Conservation (phyloP, 164 flowering plant species). For the Buxus sempervirens region DNA sequence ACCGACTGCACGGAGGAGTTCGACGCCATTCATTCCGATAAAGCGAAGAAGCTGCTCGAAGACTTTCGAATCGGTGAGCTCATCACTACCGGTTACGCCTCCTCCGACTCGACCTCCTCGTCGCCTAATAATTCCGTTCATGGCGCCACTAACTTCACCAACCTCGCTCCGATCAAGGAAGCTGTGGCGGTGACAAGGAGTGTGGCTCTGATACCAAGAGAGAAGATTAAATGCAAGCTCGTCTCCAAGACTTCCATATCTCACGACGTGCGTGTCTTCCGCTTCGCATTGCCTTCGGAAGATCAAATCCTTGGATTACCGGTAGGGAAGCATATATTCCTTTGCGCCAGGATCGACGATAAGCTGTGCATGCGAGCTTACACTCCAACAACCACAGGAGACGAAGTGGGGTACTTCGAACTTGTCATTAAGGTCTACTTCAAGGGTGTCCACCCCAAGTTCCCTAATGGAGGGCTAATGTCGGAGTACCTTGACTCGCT, state of each 20-base stretch:
- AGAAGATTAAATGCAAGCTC: constrained; percentile 70
- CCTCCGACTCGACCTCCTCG: constrained; percentile 55
- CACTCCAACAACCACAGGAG: constrained; percentile 68
- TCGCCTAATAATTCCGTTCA: constrained; percentile 72
- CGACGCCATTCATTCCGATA: constrained; percentile 93
- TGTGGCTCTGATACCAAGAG: constrained; percentile 55
- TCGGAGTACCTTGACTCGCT: constrained; percentile 76
- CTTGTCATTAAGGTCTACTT: constrained; percentile 77
- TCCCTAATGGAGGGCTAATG: constrained; percentile 87
- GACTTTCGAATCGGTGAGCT: constrained; percentile 73
- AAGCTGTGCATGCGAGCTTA: constrained; percentile 90
- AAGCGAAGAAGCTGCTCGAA: constrained; percentile 78
- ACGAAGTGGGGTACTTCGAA: constrained; percentile 75
- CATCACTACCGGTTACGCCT: constrained; percentile 52
- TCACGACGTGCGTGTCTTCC: constrained; percentile 65
- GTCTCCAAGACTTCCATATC: constrained; percentile 52
- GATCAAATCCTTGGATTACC: constrained; percentile 80
- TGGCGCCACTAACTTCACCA: constrained; percentile 37
- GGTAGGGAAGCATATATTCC: constrained; percentile 83
- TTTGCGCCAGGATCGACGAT: constrained; percentile 60
- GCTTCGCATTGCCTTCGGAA: constrained; percentile 63
- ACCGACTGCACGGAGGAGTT: constrained; percentile 96
- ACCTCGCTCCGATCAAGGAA: constrained; percentile 60
- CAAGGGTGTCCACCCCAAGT: constrained; percentile 62
- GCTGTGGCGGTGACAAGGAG: constrained; percentile 13